phyloP scores from a whole-genome alignment of 345 rosid species.

The Bruguiera parviflora region DNA sequence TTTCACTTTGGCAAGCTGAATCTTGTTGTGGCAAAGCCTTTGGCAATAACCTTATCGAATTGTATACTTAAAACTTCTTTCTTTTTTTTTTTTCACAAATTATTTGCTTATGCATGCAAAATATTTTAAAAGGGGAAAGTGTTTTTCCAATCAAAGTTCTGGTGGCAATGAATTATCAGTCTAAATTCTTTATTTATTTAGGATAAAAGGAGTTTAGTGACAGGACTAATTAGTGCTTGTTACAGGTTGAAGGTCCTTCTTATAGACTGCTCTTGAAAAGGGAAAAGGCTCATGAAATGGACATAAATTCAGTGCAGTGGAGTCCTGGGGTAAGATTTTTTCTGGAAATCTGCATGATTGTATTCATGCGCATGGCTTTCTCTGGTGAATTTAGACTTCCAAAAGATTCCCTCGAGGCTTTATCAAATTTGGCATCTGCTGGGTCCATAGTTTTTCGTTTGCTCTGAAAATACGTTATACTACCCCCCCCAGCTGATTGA shows the following conservation, averaged over 20 bases:
- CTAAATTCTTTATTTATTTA: background rate
- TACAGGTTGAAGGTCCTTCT: constrained; percentile 68
- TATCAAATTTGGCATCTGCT: too few species aligned
- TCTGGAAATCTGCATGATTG: background rate
- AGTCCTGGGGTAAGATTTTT: constrained; percentile 61
- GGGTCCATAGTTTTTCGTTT: background rate
- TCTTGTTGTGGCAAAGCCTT: background rate
- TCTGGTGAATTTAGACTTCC: background rate
- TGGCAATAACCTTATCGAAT: background rate
- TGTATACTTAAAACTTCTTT: background rate
- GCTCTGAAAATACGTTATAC: background rate
- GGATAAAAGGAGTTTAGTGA: constrained; percentile 5
- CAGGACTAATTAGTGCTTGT: background rate
- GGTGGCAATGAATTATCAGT: background rate
- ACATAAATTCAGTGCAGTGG: constrained; percentile 83
- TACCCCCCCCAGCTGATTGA: too few species aligned
- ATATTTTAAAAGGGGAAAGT: background rate
- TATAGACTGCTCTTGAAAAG: constrained; percentile 57
- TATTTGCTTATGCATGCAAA: background rate
- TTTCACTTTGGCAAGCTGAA: background rate
- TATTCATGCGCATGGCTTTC: background rate
- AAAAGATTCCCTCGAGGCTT: too few species aligned
- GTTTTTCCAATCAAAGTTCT: background rate
- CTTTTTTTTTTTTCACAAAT: background rate
- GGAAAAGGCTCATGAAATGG: constrained; percentile 92